Conservation (phyloP, 2,329 filamentous ascomycete species). For the Colletotrichum eleusines region DNA sequence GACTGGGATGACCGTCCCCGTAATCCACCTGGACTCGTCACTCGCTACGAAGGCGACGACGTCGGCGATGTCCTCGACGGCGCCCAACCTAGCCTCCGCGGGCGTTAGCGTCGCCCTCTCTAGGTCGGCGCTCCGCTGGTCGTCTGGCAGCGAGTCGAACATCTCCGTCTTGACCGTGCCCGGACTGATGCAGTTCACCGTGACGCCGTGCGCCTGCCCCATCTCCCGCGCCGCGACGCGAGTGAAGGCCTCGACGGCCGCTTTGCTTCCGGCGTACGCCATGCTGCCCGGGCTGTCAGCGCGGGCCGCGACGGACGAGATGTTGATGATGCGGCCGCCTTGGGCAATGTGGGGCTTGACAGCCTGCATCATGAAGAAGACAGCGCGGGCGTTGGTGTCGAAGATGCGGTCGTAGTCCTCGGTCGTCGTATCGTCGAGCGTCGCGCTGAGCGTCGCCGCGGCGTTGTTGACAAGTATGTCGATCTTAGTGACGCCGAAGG, state of each 20-base stretch:
- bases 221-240: constrained; percentile 42
- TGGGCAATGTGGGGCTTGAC: constrained; percentile 40
- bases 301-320: constrained; percentile 43
- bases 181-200: constrained; percentile 43
- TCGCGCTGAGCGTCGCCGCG: constrained; percentile 40
- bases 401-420: constrained; percentile 43
- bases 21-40: constrained; percentile 43
- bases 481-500: constrained; percentile 42
- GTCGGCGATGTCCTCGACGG: constrained; percentile 42
- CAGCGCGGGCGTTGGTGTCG: constrained; percentile 41
- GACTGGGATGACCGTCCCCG: constrained; percentile 41
- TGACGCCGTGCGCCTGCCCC: constrained; percentile 40
- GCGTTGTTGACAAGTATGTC: constrained; percentile 44
- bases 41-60: constrained; percentile 42
- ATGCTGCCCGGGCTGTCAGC: constrained; percentile 41
- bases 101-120: constrained; percentile 41
- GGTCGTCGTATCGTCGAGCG: constrained; percentile 40
- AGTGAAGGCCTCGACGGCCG: constrained; percentile 42
- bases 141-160: constrained; percentile 40
- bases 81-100: constrained; percentile 41
- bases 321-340: constrained; percentile 44
- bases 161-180: constrained; percentile 43
- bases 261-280: constrained; percentile 42
- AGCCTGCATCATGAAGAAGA: constrained; percentile 43
- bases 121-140: constrained; percentile 37